Base-by-base conservation (phyloP, 116 monocot species). In the Posidonia oceanica region DNA sequence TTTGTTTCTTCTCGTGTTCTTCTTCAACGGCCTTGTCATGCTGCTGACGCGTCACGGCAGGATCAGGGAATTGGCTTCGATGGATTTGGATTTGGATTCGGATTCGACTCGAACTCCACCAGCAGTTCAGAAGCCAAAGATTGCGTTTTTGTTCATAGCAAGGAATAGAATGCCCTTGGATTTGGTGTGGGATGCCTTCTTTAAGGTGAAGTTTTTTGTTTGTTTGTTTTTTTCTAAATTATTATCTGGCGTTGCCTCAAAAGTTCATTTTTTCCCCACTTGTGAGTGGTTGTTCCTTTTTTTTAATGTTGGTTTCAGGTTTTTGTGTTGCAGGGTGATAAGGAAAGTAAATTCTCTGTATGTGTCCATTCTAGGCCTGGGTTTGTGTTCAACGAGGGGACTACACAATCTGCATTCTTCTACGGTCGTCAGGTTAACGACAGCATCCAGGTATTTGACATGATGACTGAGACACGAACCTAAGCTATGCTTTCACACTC, bases 341-440 rank as follows among this genome's bases (percentile, higher is more conserved):
- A 80, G 66, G 87, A 89, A 22, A 79, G 76, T 14, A 87, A 78
- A 39, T 92, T 87, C 71, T 97, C 92, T 21, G 75, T 97, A 18
- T 86, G 71, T 70, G 97, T 90, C 16, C 97, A 97, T 70, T 89
- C 97, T 2, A 76, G 92, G 63, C 97, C 97, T n/a, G 97, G 97
- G 3, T 97, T 97, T 67, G 60, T 89, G 18, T 72, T 97, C 52
- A 97, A 82, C 65, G 52, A 82, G 61, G 80, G 52, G 14, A 97
- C 84, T 0, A 92, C 92, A 10, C 65, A 72, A n/a, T 97, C 90
- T 36, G 59, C 80, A 17, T 87, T 75, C 68, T 97, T 97, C 64
- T 85, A 85, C 61, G 87, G 85, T 7, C 81, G 89, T 4, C 97
- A 97, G 78, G 89, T 97, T 71, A 90, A 97, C 74, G 80, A 97